phyloP scores from a whole-genome alignment of 768 basidiomycete genomes.

The Suillus brevipes region DNA sequence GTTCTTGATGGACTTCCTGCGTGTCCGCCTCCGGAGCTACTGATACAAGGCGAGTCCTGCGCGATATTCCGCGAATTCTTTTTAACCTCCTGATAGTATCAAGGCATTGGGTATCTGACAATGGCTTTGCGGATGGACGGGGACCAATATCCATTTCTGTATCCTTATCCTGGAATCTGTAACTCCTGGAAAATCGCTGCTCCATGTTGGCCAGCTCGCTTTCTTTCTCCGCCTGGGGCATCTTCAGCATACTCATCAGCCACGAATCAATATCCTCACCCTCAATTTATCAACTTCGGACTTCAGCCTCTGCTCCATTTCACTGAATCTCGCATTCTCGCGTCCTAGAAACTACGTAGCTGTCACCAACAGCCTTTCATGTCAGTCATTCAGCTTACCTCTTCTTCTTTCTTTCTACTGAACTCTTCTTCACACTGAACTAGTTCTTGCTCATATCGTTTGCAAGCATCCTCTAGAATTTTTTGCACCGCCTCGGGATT shows the following conservation, averaged over 20 bases:
- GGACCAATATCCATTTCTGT: not conserved
- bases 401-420: too few relatives aligned
- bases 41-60: not conserved
- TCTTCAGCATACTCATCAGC: not conserved
- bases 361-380: too few relatives aligned
- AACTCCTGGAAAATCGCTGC: not conserved
- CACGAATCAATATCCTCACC: not conserved
- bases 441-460: too few relatives aligned
- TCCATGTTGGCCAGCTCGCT: not conserved
- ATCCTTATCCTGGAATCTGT: not conserved
- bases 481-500: too few relatives aligned
- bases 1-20: too few relatives aligned
- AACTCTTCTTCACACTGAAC: too few relatives aligned
- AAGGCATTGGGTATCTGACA: not conserved
- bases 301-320: not conserved
- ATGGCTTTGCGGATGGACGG: not conserved
- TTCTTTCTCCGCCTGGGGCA: not conserved
- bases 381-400: too few relatives aligned
- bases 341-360: too few relatives aligned
- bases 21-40: not conserved
- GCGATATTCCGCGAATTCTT: conserved; percentile 4
- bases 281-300: not conserved
- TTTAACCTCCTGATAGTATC: conserved; percentile 9
- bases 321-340: not conserved
- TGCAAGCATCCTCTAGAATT: too few relatives aligned